Percentiles rank a stretch among this genome's conserved stretches.
phyloP scores from a whole-genome alignment of 2,329 filamentous ascomycete genomes.

The Epichloe hybrida region DNA sequence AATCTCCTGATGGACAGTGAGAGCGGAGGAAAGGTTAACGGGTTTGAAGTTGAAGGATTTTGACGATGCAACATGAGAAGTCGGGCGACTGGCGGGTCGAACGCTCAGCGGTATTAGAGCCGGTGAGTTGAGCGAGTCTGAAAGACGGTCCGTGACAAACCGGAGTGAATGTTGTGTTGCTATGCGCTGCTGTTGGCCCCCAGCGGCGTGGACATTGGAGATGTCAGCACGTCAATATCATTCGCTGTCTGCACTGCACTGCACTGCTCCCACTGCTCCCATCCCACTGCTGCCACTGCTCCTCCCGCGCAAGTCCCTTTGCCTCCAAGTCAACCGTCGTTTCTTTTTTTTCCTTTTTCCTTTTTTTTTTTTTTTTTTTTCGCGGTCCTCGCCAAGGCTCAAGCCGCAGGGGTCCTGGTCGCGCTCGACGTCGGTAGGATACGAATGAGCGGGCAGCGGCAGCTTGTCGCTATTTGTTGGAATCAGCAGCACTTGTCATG shows the following conservation, averaged over 20 bases:
- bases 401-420: not conserved
- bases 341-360: too few species aligned
- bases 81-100: not conserved
- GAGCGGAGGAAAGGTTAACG: not conserved
- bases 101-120: not conserved
- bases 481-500: too few species aligned
- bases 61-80: not conserved
- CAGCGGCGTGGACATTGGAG: not conserved
- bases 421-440: not conserved
- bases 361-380: not conserved
- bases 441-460: not conserved
- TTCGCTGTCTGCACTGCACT: not conserved
- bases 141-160: not conserved
- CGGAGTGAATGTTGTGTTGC: slow-evolving; percentile 1
- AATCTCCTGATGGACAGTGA: not conserved
- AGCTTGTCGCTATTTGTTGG: not conserved
- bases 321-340: too few species aligned
- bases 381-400: not conserved
- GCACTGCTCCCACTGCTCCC: not conserved
- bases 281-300: not conserved
- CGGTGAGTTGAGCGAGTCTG: not conserved
- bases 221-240: not conserved
- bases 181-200: not conserved
- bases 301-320: not conserved
- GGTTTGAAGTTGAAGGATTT: not conserved